phyloP scores from a whole-genome alignment of 495 filamentous ascomycete species.

The Cudoniella acicularis region DNA sequence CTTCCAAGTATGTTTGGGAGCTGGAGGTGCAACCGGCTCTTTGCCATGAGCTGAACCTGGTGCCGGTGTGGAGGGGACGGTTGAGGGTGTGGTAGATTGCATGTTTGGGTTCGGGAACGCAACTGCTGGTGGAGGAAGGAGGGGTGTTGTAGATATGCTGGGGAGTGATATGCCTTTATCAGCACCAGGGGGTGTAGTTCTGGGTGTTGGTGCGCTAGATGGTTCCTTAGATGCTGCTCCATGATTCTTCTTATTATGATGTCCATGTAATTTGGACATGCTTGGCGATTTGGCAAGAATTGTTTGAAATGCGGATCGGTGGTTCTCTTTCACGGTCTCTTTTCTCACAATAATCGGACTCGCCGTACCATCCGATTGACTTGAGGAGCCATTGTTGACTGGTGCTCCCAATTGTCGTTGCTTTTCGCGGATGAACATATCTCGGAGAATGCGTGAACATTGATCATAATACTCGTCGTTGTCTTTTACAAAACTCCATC shows the following conservation, averaged over 20 bases:
- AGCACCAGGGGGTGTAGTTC: slow-evolving; percentile 42
- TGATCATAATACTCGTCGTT: slow-evolving; percentile 98
- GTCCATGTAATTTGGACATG: slow-evolving; percentile 54
- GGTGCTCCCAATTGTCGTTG: slow-evolving; percentile 45
- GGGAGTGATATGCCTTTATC: slow-evolving; percentile 36
- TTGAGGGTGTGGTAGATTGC: slow-evolving; percentile 39
- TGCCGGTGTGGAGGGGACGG: slow-evolving; percentile 39
- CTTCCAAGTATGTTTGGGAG: slow-evolving; percentile 94
- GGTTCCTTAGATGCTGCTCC: slow-evolving; percentile 33
- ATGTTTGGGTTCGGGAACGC: slow-evolving; percentile 28
- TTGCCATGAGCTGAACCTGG: slow-evolving; percentile 15
- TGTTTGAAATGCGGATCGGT: slow-evolving; percentile 29
- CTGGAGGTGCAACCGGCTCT: slow-evolving; percentile 64
- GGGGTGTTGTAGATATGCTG: slow-evolving; percentile 9
- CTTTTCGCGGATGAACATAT: slow-evolving; percentile 80
- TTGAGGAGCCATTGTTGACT: slow-evolving; percentile 6
- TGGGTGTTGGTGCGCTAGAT: slow-evolving; percentile 38
- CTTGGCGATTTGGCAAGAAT: slow-evolving; percentile 64
- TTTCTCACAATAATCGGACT: slow-evolving; percentile 6
- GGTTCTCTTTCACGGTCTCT: slow-evolving; percentile 21
- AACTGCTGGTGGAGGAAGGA: slow-evolving; percentile 19
- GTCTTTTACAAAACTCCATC: slow-evolving; percentile 99
- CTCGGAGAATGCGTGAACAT: slow-evolving; percentile 76
- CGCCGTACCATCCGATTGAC: slow-evolving; percentile 1
- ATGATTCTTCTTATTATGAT: slow-evolving; percentile 22